Conservation (phyloP, 2,329 filamentous ascomycete genomes). For the Aureobasidium namibiae region DNA sequence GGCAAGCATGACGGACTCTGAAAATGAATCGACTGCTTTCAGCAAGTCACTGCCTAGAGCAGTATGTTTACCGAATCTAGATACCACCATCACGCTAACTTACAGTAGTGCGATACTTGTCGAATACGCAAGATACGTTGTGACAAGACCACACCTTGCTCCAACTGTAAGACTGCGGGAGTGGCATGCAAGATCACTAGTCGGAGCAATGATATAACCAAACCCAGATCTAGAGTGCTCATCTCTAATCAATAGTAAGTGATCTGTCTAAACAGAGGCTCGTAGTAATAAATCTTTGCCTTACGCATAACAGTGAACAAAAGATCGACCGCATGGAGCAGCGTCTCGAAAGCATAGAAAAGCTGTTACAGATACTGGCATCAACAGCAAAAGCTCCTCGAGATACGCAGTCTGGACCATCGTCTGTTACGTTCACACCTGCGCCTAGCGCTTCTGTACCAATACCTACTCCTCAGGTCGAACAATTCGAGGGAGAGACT, state of each 20-base stretch:
- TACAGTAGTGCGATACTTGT: constrained; percentile 4
- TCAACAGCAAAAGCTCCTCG: neutral
- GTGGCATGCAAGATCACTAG: constrained; percentile 13
- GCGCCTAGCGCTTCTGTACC: neutral
- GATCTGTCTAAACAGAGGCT: neutral
- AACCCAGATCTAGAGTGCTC: constrained; percentile 12
- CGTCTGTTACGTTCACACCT: neutral
- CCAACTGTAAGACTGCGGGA: constrained; percentile 10
- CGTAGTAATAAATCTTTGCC: neutral
- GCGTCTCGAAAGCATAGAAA: constrained; percentile 18
- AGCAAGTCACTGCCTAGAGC: constrained; percentile 8
- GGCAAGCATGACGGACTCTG: neutral
- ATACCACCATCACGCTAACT: neutral
- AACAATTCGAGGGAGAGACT: constrained; percentile 10
- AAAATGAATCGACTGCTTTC: neutral
- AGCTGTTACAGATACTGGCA: constrained; percentile 9
- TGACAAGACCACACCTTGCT: constrained; percentile 14
- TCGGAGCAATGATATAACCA: neutral
- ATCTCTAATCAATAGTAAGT: constrained; percentile 15
- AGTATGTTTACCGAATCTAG: neutral
- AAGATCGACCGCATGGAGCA: constrained; percentile 20
- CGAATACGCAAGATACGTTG: constrained; percentile 10
- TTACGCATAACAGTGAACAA: constrained; percentile 16
- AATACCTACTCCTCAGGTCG: neutral
- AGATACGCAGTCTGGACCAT: neutral